These are phyloP conservation scores for Gleditsia sinensis DNA, from an alignment of 306 rosid genomes.

Conservation along the genomic window DNA sequence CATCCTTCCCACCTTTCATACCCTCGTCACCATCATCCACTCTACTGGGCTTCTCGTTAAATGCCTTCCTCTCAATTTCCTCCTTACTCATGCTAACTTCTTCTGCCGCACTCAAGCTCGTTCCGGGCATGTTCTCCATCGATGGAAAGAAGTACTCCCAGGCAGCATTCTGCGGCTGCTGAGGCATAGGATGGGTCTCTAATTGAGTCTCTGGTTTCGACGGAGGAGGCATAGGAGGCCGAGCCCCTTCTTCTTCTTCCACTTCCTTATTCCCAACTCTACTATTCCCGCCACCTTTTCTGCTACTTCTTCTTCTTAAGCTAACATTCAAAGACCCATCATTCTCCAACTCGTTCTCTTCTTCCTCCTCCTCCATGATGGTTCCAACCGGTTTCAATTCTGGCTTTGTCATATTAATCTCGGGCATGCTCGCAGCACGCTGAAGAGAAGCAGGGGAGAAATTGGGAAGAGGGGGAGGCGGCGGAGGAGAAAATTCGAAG, in stretches of 20 bases:
- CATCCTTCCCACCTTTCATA: slow-evolving; percentile 1
- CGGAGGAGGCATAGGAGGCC: slow-evolving; percentile 48
- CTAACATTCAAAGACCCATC: slow-evolving; percentile 43
- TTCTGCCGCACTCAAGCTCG: slow-evolving; percentile 52
- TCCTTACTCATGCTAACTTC: slow-evolving; percentile 36
- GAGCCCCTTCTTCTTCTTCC: slow-evolving; percentile 39
- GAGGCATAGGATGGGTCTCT: slow-evolving; percentile 29
- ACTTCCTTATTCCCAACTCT: slow-evolving; percentile 30
- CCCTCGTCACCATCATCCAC: slow-evolving; percentile 26
- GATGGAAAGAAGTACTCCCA: slow-evolving; percentile 66
- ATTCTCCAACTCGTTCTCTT: slow-evolving; percentile 48
- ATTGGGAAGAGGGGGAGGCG: slow-evolving; percentile 52
- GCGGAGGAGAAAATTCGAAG: slow-evolving; percentile 54
- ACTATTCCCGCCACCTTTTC: slow-evolving; percentile 26
- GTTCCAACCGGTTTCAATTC: slow-evolving; percentile 37
- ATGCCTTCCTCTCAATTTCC: slow-evolving; percentile 44
- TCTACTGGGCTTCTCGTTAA: slow-evolving; percentile 40
- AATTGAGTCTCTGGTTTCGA: slow-evolving; percentile 37
- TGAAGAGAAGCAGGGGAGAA: slow-evolving; percentile 46
- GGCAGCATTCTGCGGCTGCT: slow-evolving; percentile 42
- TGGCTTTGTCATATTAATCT: slow-evolving; percentile 50
- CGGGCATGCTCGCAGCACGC: slow-evolving; percentile 77
- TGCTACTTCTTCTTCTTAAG: slow-evolving; percentile 43
- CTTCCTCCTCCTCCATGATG: slow-evolving; percentile 69
- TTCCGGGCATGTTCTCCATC: slow-evolving; percentile 54